These are phyloP conservation scores for Cucumis cinereus DNA, from an alignment of 306 rosid genomes.

Conservation along the genomic window DNA sequence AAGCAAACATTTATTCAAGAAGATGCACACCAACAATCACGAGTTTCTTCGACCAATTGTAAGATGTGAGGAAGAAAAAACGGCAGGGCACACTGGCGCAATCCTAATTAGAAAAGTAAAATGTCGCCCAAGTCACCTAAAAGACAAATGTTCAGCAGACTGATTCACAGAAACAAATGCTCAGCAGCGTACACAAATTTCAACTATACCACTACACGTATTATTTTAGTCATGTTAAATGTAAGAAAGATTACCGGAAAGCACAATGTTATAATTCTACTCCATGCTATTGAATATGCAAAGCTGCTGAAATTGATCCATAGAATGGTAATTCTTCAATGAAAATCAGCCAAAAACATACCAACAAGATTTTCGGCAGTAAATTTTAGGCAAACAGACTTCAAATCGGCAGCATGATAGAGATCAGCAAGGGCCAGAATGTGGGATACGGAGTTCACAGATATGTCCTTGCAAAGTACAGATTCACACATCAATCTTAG, in stretches of 20 bases:
- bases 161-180: background rate
- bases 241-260: background rate
- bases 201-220: background rate
- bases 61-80: conserved; percentile 1
- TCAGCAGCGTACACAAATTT: background rate
- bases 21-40: conserved; percentile 1
- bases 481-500: conserved; percentile 90
- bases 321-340: conserved; percentile 6
- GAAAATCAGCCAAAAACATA: conserved; percentile 21
- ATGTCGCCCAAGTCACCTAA: background rate
- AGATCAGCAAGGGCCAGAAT: conserved; percentile 86
- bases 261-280: background rate
- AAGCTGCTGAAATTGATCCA: conserved; percentile 5
- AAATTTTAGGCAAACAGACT: conserved; percentile 81
- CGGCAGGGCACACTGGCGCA: background rate
- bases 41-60: background rate
- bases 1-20: background rate
- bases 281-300: background rate
- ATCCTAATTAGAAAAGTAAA: background rate
- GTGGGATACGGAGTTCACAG: conserved; percentile 79
- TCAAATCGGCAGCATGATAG: conserved; percentile 65
- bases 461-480: conserved; percentile 82
- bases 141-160: background rate
- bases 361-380: conserved; percentile 91
- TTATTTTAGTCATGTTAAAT: background rate